Evolutionary conservation across 257 asterid species (phyloP), one percentile per base, ranked within the genome.

Genomic region (Solanum appendiculatum): DNA sequence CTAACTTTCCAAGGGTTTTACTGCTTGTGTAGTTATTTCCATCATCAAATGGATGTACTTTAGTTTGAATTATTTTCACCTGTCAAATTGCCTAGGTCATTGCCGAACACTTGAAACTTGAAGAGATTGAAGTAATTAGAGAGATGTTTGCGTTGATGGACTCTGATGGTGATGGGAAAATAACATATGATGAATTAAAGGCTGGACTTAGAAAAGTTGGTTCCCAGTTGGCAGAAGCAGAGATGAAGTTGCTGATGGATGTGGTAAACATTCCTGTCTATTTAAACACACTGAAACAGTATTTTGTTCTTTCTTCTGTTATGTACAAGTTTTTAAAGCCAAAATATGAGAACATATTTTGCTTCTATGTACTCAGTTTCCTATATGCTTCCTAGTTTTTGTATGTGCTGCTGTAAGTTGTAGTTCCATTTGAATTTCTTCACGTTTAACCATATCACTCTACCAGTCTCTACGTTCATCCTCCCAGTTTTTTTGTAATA

Each of bases 91-190:
- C 88, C 60, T 85, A 96, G 99, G 98, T 96, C 83, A 95, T 96
- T 87, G 98, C 99, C 1, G 98, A 96, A 81, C 98, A 96, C 95
- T 90, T 96, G 40, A 92, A 97, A 5, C 90, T 94, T 70, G 98
- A 96, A 92, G 99, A 97, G 88, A 96, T 96, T 31, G 99, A 96
- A 92, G 98, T 97, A 51, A 97, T 96, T 68, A 92, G 94, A 88
- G 99, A 97, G 42, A 97, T 97, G 99, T 97, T 97, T 89, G 93
- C 95, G 0, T 91, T 97, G 89, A 96, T 97, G 99, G 99, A 97
- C 86, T 94, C 95, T 3, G 95, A 97, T 91, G 91, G 90, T 86
- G 99, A 97, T 70, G 99, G 99, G 87, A 97, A 94, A 93, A 96
- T 97, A 46, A 89, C 99, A 31, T 97, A 92, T 40, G 98, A 94